Conservation (phyloP, 352 stramenopile genomes). For the Phytophthora tubulina region DNA sequence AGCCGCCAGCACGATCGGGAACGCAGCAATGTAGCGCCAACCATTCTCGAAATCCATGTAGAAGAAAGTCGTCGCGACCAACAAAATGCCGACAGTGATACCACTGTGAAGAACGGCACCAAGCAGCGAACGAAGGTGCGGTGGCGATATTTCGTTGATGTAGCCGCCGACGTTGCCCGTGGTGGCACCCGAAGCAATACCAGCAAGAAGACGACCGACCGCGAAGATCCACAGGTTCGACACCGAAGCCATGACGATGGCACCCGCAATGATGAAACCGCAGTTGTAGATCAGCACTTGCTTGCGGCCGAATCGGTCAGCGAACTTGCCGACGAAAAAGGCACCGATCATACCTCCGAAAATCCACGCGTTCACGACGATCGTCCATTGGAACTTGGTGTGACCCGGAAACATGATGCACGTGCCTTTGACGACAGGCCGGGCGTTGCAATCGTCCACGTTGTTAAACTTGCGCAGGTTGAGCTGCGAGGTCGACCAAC, state of each 20-base stretch:
- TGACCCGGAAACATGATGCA: conserved; percentile 62
- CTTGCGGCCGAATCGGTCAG: conserved; percentile 53
- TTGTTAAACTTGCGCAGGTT: conserved; percentile 60
- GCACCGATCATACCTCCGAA: conserved; percentile 56
- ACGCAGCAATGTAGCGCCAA: conserved; percentile 70
- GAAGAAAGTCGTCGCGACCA: conserved; percentile 63
- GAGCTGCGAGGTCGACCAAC: conserved; percentile 58
- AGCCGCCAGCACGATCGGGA: conserved; percentile 59
- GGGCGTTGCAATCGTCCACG: conserved; percentile 39
- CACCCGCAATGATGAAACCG: conserved; percentile 51
- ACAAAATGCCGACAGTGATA: conserved; percentile 54
- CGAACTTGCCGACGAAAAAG: conserved; percentile 43
- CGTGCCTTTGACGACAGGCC: conserved; percentile 38
- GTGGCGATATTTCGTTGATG: conserved; percentile 61
- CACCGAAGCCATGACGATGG: conserved; percentile 39
- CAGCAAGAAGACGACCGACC: conserved; percentile 55
- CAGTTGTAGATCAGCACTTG: conserved; percentile 54
- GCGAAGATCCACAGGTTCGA: conserved; percentile 52
- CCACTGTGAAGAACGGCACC: conserved; percentile 48
- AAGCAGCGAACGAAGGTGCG: conserved; percentile 49
- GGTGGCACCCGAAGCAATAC: conserved; percentile 59
- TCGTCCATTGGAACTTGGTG: conserved; percentile 56
- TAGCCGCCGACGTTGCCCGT: conserved; percentile 54
- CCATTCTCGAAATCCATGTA: conserved; percentile 59
- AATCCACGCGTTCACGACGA: conserved; percentile 64